A percentile compares a stretch with the other conserved stretches of the same genome.
phyloP scores from a whole-genome alignment of 805 yeast species.

The Candida sithepensis region DNA sequence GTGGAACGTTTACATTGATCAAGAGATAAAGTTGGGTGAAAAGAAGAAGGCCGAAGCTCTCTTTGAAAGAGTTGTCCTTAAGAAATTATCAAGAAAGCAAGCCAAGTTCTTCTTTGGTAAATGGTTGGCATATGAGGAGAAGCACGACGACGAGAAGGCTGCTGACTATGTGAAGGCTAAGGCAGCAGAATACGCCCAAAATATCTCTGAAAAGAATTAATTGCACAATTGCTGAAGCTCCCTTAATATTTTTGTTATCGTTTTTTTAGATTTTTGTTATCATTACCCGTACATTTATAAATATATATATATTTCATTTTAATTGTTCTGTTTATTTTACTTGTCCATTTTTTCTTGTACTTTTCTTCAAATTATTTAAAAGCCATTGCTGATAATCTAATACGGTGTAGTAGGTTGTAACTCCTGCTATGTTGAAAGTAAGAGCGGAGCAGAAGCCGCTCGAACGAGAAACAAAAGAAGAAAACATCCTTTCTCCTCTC shows the following conservation, averaged over 20 bases:
- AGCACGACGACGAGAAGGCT: conserved; percentile 60
- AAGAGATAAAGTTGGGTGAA: conserved; percentile 72
- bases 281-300: background rate
- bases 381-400: no score
- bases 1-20: conserved; percentile 95
- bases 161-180: conserved; percentile 85
- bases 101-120: conserved; percentile 93
- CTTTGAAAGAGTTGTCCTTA: conserved; percentile 72
- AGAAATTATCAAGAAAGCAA: conserved; percentile 76
- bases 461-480: no score
- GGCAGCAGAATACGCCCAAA: conserved; percentile 66
- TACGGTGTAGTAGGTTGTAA: no score
- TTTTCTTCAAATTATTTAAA: background rate
- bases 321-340: background rate
- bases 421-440: no score
- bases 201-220: conserved; percentile 16
- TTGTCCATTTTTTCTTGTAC: background rate
- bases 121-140: conserved; percentile 82
- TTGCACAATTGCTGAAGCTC: background rate
- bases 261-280: background rate
- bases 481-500: background rate
- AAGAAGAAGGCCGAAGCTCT: conserved; percentile 69
- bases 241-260: background rate
- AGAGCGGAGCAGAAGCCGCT: no score
- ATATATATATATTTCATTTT: background rate